Conservation (phyloP, 495 filamentous ascomycete genomes). For the Lasiosphaeria miniovina region DNA sequence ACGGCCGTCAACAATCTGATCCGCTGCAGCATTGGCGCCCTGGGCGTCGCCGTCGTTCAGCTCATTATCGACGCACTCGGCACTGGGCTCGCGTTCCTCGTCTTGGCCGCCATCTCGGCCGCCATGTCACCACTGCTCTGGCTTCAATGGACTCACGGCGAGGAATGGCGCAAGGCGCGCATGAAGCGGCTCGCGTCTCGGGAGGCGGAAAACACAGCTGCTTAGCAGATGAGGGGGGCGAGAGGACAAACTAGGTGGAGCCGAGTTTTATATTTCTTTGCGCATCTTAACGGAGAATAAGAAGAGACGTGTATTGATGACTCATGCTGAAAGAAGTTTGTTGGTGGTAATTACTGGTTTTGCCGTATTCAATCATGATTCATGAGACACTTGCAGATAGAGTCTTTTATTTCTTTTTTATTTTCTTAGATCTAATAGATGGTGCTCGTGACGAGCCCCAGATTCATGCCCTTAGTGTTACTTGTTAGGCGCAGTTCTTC, state of each 20-base stretch:
- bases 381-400: no score
- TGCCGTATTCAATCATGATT: no score
- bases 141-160: slow-evolving; percentile 26
- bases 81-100: slow-evolving; percentile 59
- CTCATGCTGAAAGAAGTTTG: no score
- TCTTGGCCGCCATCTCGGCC: slow-evolving; percentile 50
- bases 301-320: no score
- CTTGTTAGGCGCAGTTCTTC: no score
- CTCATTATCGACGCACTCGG: slow-evolving; percentile 60
- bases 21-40: slow-evolving; percentile 61
- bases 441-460: no score
- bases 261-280: no score
- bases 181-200: slow-evolving; percentile 16
- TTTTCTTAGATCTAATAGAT: no score
- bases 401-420: no score
- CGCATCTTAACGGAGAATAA: no score
- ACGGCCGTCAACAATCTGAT: slow-evolving; percentile 65
- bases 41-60: slow-evolving; percentile 57
- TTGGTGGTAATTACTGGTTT: no score
- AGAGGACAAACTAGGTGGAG: not conserved
- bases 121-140: slow-evolving; percentile 48
- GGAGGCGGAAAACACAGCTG: slow-evolving; percentile 7
- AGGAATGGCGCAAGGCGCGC: slow-evolving; percentile 28
- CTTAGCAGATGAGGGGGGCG: not conserved
- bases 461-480: no score